phyloP scores from a whole-genome alignment of 805 yeast species.

The Ogataea minuta region DNA sequence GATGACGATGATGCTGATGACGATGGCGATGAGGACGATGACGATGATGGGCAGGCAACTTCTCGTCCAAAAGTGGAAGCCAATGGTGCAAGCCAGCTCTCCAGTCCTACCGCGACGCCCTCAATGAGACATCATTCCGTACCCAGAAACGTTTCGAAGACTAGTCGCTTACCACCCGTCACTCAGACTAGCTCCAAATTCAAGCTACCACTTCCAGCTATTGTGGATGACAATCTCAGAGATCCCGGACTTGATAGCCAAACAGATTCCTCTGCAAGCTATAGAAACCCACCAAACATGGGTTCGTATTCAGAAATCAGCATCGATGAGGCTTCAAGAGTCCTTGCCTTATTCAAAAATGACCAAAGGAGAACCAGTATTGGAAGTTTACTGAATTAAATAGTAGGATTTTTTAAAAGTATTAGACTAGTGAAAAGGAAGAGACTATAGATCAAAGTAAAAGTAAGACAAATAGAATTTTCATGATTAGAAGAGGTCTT shows the following conservation, averaged over 20 bases:
- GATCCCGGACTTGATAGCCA: background rate
- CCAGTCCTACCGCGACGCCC: constrained; percentile 23
- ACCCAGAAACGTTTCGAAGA: background rate
- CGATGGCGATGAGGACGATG: constrained; percentile 4
- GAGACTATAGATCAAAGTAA: too few relatives aligned
- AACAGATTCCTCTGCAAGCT: background rate
- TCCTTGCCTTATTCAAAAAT: constrained; percentile 20
- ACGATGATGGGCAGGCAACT: constrained; percentile 1
- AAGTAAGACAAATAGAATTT: too few relatives aligned
- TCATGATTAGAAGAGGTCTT: background rate
- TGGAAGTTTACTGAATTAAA: constrained; percentile 20
- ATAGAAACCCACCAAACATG: constrained; percentile 3
- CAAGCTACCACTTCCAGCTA: constrained; percentile 30
- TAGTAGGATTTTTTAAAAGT: background rate
- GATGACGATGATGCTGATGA: constrained; percentile 8
- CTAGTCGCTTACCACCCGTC: too few relatives aligned
- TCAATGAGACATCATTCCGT: constrained; percentile 12
- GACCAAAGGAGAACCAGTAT: constrained; percentile 21
- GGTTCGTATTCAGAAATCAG: constrained; percentile 4
- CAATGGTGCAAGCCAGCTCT: constrained; percentile 12
- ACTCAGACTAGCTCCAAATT: constrained; percentile 9
- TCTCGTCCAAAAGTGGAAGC: constrained; percentile 5
- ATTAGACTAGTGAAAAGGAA: too few relatives aligned
- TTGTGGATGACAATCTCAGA: constrained; percentile 17
- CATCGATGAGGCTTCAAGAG: constrained; percentile 15